Evolutionary conservation across 2,329 filamentous ascomycete species (phyloP), one percentile per base, ranked within the genome.

Genomic region (Eutypella sp.): DNA sequence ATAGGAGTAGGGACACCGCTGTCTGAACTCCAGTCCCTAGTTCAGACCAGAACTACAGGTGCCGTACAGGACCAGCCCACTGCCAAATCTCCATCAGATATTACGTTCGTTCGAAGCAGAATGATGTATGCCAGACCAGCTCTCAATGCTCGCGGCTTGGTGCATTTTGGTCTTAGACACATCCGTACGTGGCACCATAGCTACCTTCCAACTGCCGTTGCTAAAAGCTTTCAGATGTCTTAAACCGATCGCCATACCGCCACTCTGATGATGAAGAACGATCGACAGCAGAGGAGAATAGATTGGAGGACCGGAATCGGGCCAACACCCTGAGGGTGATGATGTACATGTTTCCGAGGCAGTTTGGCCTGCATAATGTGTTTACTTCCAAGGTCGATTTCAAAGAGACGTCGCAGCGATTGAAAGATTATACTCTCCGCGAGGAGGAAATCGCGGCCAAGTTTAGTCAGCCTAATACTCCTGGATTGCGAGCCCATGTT

Each of bases 271-370:
- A 53, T 20, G 46, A 31, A 5, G 41, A 45, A 34, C 34, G 45
- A 5, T 37, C 33, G 1, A 39, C 42, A 4, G 47, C 48, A 4
- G 31, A 25, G 10, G 46, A 31, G 38, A 43, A 38, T 10, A 42
- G n/a, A 4, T 29, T 52, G 11, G 37, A 41, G 15, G 41, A 40
- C 29, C 56, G 68, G 31, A 69, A 78, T 55, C 57, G 71, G 2
- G 59, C 66, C 11, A 77, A 85, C 51, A 87, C 82, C 0, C 60
- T 82, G 10, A 87, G 86, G 55, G 67, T 95, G 18, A 81, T 96
- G 78, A 93, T 92, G 73, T 92, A 97, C 65, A 83, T 99, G 1
- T 99, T 99, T 56, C 93, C 93, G 25, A 78, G 85, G 10, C 91
- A 97, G 59, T 97, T 96, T 59, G 81, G 81, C 13, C 71, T 99